These are phyloP conservation scores for Cladosporium sphaerospermum DNA, from an alignment of 2,329 filamentous ascomycete genomes.

Conservation along the genomic window DNA sequence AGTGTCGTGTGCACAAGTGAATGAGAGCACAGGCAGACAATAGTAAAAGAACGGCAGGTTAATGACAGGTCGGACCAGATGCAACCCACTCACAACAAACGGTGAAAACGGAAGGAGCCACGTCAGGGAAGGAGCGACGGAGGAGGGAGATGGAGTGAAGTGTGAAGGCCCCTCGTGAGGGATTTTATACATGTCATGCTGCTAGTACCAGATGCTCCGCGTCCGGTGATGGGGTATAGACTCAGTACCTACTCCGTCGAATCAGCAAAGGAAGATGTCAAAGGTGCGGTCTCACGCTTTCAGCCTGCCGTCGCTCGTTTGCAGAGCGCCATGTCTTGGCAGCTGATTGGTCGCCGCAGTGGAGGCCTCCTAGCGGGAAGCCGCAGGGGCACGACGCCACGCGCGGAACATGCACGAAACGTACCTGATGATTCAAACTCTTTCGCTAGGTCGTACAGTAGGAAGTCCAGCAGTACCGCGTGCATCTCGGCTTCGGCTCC, in stretches of 20 bases:
- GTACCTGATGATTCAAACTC: conserved; percentile 57
- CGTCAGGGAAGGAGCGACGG: background rate
- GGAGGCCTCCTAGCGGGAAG: background rate
- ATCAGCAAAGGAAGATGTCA: conserved; percentile 5
- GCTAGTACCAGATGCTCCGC: conserved; percentile 86
- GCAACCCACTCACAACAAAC: conserved; percentile 5
- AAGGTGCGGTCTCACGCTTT: background rate
- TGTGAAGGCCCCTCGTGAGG: background rate
- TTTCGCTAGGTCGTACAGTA: conserved; percentile 92
- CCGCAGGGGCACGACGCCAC: conserved; percentile 5
- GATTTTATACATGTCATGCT: background rate
- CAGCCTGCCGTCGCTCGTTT: conserved; percentile 2
- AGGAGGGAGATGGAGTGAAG: background rate
- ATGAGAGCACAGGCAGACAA: background rate
- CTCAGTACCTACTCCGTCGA: conserved; percentile 21
- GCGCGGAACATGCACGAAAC: conserved; percentile 10
- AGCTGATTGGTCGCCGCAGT: conserved; percentile 2
- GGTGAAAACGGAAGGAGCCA: background rate
- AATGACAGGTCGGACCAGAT: background rate
- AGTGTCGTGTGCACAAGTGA: background rate
- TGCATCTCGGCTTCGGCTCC: conserved; percentile 57
- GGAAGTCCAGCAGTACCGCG: conserved; percentile 93
- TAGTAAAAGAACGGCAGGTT: background rate
- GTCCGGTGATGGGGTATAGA: conserved; percentile 77
- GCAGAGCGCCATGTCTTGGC: background rate